Evolutionary conservation across 345 rosid species (phyloP).

Genomic region (Diplotaxis tenuifolia): DNA sequence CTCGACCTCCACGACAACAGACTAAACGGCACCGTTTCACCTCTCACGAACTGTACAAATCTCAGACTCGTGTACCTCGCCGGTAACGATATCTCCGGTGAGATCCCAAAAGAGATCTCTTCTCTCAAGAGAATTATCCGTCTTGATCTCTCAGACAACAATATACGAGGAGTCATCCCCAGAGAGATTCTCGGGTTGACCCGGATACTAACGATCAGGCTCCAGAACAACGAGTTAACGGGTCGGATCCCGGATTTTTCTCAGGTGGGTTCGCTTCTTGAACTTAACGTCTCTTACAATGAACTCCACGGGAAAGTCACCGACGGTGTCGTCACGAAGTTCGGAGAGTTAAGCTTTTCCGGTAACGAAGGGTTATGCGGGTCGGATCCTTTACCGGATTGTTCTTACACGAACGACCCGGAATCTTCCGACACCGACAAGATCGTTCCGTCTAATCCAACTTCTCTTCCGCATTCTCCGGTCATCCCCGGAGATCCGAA

Average conservation of each 20-base stretch:
- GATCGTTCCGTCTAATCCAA: slow-evolving; percentile 81
- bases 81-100: slow-evolving; percentile 72
- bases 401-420: slow-evolving; percentile 50
- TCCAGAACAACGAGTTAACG: slow-evolving; percentile 77
- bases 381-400: slow-evolving; percentile 57
- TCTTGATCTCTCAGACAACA: slow-evolving; percentile 80
- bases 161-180: slow-evolving; percentile 68
- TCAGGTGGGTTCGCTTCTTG: slow-evolving; percentile 41
- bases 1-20: slow-evolving; percentile 87
- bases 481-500: not conserved
- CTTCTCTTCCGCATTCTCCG: slow-evolving; percentile 60
- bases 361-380: slow-evolving; percentile 90
- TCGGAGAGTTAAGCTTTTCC: slow-evolving; percentile 56
- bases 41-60: slow-evolving; percentile 62
- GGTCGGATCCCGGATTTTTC: slow-evolving; percentile 80
- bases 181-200: slow-evolving; percentile 48
- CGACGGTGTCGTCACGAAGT: slow-evolving; percentile 50
- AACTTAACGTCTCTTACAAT: slow-evolving; percentile 69
- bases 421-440: slow-evolving; percentile 41
- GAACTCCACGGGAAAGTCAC: slow-evolving; percentile 72
- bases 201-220: slow-evolving; percentile 68
- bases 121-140: slow-evolving; percentile 59
- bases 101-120: slow-evolving; percentile 63
- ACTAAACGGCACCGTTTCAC: slow-evolving; percentile 63
- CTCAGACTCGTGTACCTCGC: slow-evolving; percentile 76